These are phyloP conservation scores for Piper longum DNA, from an alignment of 164 flowering plant species.

Conservation along the genomic window DNA sequence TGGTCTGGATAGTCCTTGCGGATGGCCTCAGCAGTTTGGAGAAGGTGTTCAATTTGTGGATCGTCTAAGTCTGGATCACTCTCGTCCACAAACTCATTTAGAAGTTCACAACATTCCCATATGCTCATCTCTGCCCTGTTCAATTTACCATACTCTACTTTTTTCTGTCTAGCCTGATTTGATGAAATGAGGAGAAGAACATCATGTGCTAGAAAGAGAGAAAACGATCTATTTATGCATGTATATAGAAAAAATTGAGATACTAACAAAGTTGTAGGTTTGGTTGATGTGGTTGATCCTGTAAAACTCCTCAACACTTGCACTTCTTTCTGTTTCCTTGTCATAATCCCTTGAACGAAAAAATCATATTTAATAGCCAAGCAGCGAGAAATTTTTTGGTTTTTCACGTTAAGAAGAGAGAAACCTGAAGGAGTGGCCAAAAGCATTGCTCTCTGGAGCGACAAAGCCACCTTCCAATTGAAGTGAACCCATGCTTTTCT, in stretches of 20 bases:
- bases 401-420: neutral
- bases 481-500: slow-evolving; percentile 1
- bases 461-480: slow-evolving; percentile 15
- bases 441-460: slow-evolving; percentile 21
- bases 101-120: slow-evolving; percentile 37
- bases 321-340: slow-evolving; percentile 19
- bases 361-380: neutral
- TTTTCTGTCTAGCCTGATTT: slow-evolving; percentile 19
- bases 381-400: neutral
- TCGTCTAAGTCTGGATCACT: slow-evolving; percentile 37
- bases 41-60: slow-evolving; percentile 32
- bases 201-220: neutral
- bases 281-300: slow-evolving; percentile 21
- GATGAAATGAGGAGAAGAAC: neutral
- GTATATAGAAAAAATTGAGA: neutral
- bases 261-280: slow-evolving; percentile 26
- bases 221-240: no score
- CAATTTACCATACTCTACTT: slow-evolving; percentile 23
- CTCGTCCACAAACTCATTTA: slow-evolving; percentile 28
- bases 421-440: slow-evolving; percentile 28
- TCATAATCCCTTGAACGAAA: slow-evolving; percentile 18
- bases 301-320: slow-evolving; percentile 19
- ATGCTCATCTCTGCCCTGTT: slow-evolving; percentile 22
- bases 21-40: slow-evolving; percentile 33
- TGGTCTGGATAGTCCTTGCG: slow-evolving; percentile 29